Percentiles rank a stretch among this genome's conserved stretches.
Evolutionary conservation across 2,329 filamentous ascomycete species (phyloP).

Genomic region (Fusarium dimerum): DNA sequence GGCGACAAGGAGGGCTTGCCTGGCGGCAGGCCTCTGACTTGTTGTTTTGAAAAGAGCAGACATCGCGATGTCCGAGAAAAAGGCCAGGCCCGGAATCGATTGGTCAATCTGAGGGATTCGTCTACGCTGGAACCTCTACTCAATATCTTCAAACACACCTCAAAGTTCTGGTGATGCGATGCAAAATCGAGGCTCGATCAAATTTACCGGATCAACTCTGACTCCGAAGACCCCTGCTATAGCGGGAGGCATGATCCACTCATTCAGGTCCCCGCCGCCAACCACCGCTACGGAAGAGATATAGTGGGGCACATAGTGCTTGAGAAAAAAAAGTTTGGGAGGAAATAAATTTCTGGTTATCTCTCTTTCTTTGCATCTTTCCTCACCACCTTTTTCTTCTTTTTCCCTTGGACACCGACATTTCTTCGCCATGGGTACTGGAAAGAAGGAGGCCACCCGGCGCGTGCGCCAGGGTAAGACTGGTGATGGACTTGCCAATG

Average conservation of each 20-base stretch:
- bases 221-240: constrained; percentile 10
- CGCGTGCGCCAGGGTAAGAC: constrained; percentile 83
- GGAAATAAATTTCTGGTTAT: constrained; percentile 27
- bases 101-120: not conserved
- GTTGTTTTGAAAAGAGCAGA: constrained; percentile 25
- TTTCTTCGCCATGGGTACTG: constrained; percentile 69
- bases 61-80: constrained; percentile 24
- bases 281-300: constrained; percentile 17
- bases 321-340: constrained; percentile 27
- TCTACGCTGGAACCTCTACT: constrained; percentile 1
- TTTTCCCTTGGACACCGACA: constrained; percentile 19
- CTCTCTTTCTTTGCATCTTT: constrained; percentile 13
- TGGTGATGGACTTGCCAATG: constrained; percentile 85
- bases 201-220: constrained; percentile 27
- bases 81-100: not conserved
- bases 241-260: not conserved
- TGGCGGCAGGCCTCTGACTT: constrained; percentile 28
- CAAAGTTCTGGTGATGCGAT: not conserved
- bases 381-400: constrained; percentile 15
- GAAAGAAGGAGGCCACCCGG: constrained; percentile 87
- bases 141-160: no score
- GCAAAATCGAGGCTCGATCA: constrained; percentile 28
- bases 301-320: constrained; percentile 25
- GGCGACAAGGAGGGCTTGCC: constrained; percentile 27
- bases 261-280: constrained; percentile 18